Percentiles rank a stretch among this genome's conserved stretches.
phyloP scores from a whole-genome alignment of 176 grass and related monocot genomes.

The Ensete glaucum region DNA sequence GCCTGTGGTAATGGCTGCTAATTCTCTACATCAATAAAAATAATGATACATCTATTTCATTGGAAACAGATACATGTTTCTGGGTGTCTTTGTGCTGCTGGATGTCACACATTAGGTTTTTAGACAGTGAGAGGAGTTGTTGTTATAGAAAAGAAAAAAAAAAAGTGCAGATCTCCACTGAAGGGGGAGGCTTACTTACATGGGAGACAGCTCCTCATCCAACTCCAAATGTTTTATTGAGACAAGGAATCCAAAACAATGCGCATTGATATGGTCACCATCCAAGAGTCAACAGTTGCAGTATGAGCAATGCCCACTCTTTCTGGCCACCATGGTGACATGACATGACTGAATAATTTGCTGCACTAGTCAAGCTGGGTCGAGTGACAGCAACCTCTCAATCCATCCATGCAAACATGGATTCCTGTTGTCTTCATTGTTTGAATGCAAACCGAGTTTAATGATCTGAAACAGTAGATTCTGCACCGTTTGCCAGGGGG shows the following conservation, averaged over 20 bases:
- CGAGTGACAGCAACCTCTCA: too few relatives aligned
- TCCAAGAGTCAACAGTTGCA: not conserved
- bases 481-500: too few relatives aligned
- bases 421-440: too few relatives aligned
- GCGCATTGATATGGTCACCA: not conserved
- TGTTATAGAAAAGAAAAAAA: too few relatives aligned
- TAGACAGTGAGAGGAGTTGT: not conserved
- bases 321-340: not conserved
- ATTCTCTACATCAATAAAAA: constrained; percentile 8
- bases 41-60: not conserved
- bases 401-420: too few relatives aligned
- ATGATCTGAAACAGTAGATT: too few relatives aligned
- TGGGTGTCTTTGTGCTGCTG: not conserved
- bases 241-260: not conserved
- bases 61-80: not conserved
- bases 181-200: not conserved
- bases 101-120: not conserved
- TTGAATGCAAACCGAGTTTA: too few relatives aligned
- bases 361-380: not conserved
- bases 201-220: constrained; percentile 3
- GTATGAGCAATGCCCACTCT: not conserved
- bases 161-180: not conserved
- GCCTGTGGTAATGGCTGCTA: not conserved
- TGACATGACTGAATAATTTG: not conserved
- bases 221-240: not conserved